Evolutionary conservation across 768 basidiomycete genomes (phyloP).

Genomic region (Boletus tylopilopsis): DNA sequence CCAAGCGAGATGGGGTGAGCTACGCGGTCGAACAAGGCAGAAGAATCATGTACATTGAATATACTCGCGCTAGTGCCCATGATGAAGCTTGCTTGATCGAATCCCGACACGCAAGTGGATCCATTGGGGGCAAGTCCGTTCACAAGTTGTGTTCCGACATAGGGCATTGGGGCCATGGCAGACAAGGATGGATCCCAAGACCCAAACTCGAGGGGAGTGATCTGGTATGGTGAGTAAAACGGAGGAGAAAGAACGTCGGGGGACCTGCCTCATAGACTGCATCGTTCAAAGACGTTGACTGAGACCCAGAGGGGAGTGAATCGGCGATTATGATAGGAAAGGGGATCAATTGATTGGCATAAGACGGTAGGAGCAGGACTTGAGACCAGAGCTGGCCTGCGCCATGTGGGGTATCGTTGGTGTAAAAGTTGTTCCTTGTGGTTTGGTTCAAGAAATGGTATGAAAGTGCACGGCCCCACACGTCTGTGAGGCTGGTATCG

Average conservation of each 20-base stretch:
- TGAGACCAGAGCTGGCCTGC: constrained; percentile 70
- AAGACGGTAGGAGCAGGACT: constrained; percentile 48
- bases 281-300: constrained; percentile 40
- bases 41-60: constrained; percentile 48
- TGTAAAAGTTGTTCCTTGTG: constrained; percentile 53
- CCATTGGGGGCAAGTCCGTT: constrained; percentile 53
- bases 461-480: constrained; percentile 60
- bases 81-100: constrained; percentile 71
- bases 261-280: constrained; percentile 55
- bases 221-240: constrained; percentile 31
- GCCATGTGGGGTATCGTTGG: constrained; percentile 57
- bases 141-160: constrained; percentile 59
- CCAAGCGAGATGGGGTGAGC: constrained; percentile 25
- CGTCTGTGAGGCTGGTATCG: constrained; percentile 61
- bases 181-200: constrained; percentile 71
- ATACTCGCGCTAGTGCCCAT: constrained; percentile 73
- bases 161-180: constrained; percentile 62
- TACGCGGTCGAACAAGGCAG: not conserved
- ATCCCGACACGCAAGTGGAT: constrained; percentile 65
- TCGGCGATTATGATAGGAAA: constrained; percentile 66
- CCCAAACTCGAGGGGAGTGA: constrained; percentile 64
- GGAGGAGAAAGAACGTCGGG: constrained; percentile 8
- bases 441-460: constrained; percentile 76
- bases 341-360: constrained; percentile 47
- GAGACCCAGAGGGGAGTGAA: constrained; percentile 46